Evolutionary conservation across 352 stramenopile genomes (phyloP).

Genomic region (Globisporangium rhizosaccharum): DNA sequence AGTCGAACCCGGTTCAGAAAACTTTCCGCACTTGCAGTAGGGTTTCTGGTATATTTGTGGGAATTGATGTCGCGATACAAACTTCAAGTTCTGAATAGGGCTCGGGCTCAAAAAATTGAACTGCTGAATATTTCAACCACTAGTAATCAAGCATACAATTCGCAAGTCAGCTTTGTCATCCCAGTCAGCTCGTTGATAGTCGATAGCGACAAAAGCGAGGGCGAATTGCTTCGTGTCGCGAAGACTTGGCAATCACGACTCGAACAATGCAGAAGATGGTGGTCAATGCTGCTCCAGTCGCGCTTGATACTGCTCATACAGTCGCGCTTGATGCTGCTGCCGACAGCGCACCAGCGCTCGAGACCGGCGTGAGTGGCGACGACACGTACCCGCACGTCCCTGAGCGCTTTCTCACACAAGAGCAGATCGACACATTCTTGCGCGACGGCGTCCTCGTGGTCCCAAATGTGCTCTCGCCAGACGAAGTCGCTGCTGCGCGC

Average conservation of each 20-base stretch:
- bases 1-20: neutral
- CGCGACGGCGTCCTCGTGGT: constrained; percentile 69
- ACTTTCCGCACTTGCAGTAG: too few species aligned
- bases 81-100: neutral
- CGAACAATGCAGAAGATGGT: too few species aligned
- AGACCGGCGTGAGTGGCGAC: constrained; percentile 13
- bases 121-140: neutral
- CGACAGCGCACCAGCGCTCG: constrained; percentile 9
- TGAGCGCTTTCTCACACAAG: constrained; percentile 31
- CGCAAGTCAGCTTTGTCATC: too few species aligned
- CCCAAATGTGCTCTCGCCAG: constrained; percentile 51
- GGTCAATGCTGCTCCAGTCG: too few species aligned
- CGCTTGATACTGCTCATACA: too few species aligned
- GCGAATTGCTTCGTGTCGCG: too few species aligned
- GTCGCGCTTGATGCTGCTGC: too few species aligned
- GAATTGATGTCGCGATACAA: neutral
- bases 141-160: neutral
- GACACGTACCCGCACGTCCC: constrained; percentile 18
- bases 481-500: constrained; percentile 53
- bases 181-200: too few species aligned
- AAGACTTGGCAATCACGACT: too few species aligned
- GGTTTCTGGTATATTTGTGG: too few species aligned
- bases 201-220: too few species aligned
- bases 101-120: neutral
- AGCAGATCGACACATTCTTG: constrained; percentile 61